These are phyloP conservation scores for Fusarium bactridioides DNA, from an alignment of 2,329 filamentous ascomycete genomes.

Conservation along the genomic window DNA sequence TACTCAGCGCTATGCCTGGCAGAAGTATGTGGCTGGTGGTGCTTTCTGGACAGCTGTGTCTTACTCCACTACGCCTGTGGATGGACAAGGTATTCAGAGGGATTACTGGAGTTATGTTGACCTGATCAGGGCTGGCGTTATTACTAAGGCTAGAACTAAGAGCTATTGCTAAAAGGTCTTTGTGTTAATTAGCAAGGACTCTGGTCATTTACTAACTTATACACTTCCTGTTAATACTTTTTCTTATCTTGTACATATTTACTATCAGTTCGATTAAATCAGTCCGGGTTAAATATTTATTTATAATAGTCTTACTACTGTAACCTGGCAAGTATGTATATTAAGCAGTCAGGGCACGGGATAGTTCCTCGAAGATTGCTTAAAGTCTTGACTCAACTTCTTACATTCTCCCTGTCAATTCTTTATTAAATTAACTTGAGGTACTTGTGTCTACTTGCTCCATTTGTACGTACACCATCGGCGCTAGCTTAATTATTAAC, in stretches of 20 bases:
- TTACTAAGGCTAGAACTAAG: not conserved
- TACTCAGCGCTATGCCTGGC: not conserved
- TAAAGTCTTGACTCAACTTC: not conserved
- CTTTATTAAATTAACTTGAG: accelerated
- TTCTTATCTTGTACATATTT: accelerated
- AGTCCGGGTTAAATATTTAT: not conserved
- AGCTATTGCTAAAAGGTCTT: not conserved
- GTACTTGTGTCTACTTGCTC: accelerated
- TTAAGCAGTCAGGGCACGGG: accelerated
- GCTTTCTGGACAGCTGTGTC: not conserved
- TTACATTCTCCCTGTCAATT: accelerated
- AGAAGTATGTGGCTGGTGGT: not conserved
- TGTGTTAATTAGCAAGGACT: accelerated
- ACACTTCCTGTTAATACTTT: too few relatives aligned
- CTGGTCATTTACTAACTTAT: accelerated
- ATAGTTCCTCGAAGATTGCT: accelerated
- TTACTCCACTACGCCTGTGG: not conserved
- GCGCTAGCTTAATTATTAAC: accelerated
- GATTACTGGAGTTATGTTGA: not conserved
- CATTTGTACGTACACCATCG: accelerated
- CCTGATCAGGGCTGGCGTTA: not conserved
- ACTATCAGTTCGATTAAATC: accelerated
- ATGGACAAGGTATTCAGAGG: not conserved
- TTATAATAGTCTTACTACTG: accelerated
- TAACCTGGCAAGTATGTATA: accelerated